These are phyloP conservation scores for Mycena kentingensis DNA, from an alignment of 768 basidiomycete species.

Conservation along the genomic window DNA sequence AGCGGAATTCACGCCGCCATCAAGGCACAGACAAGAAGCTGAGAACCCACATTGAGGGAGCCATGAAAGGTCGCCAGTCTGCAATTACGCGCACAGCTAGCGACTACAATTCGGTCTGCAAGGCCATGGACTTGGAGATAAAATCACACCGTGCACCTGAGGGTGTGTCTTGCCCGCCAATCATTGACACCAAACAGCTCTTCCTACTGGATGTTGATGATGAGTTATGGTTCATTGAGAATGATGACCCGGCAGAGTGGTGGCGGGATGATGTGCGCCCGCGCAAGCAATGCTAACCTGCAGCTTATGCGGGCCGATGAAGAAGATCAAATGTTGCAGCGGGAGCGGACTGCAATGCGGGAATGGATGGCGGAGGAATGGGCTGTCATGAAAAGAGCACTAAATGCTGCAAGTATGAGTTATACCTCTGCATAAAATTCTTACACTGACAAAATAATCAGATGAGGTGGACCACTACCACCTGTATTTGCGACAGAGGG, in stretches of 20 bases:
- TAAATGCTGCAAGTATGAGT: conserved; percentile 1
- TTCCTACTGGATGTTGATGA: conserved; percentile 40
- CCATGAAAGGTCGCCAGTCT: conserved; percentile 30
- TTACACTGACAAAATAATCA: neutral
- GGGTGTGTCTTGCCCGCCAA: conserved; percentile 24
- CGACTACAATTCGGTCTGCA: conserved; percentile 33
- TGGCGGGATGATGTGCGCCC: conserved; percentile 35
- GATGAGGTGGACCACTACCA: conserved; percentile 3
- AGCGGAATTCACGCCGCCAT: conserved; percentile 22
- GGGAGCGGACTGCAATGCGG: conserved; percentile 19
- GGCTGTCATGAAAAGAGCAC: neutral
- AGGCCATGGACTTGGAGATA: conserved; percentile 25
- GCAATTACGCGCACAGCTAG: conserved; percentile 26
- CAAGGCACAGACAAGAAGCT: conserved; percentile 30
- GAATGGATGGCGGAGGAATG: conserved; percentile 16
- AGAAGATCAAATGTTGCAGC: conserved; percentile 16
- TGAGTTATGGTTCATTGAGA: conserved; percentile 34
- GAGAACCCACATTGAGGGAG: conserved; percentile 28
- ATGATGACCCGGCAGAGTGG: conserved; percentile 4
- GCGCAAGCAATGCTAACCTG: conserved; percentile 22
- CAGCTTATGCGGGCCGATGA: conserved; percentile 22
- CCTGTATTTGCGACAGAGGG: neutral
- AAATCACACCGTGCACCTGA: conserved; percentile 22
- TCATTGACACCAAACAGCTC: conserved; percentile 25
- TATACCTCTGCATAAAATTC: neutral